Conservation (phyloP, 2,329 filamentous ascomycete species). For the Clarireedia monteithiana region DNA sequence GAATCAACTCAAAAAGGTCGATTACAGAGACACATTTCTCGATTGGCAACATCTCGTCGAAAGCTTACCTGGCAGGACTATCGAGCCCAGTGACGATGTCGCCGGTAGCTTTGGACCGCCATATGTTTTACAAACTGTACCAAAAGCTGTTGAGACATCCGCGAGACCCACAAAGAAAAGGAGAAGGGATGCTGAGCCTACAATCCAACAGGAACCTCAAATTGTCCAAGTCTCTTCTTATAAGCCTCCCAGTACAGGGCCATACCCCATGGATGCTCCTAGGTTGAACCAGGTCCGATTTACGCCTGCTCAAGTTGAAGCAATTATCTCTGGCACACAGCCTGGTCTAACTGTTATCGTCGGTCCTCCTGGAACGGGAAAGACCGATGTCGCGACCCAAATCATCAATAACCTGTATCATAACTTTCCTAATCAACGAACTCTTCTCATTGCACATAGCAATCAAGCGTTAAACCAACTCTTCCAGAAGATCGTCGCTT, state of each 20-base stretch:
- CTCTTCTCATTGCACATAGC: slow-evolving; percentile 87
- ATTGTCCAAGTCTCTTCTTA: slow-evolving; percentile 82
- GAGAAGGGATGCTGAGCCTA: slow-evolving; percentile 66
- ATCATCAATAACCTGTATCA: slow-evolving; percentile 99
- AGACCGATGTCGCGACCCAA: slow-evolving; percentile 98
- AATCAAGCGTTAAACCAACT: slow-evolving; percentile 97
- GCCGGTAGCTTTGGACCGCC: slow-evolving; percentile 75
- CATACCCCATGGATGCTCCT: slow-evolving; percentile 77
- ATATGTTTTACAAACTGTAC: slow-evolving; percentile 68
- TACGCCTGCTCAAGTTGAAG: slow-evolving; percentile 84
- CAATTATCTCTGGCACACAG: slow-evolving; percentile 88
- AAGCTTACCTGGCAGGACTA: slow-evolving; percentile 77
- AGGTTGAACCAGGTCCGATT: slow-evolving; percentile 81
- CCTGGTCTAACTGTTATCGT: slow-evolving; percentile 91
- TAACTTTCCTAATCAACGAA: slow-evolving; percentile 90
- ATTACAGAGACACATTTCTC: slow-evolving; percentile 90
- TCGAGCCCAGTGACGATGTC: slow-evolving; percentile 69
- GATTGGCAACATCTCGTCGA: slow-evolving; percentile 92
- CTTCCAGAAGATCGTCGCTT: slow-evolving; percentile 93
- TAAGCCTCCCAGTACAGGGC: slow-evolving; percentile 78
- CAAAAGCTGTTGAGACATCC: slow-evolving; percentile 43
- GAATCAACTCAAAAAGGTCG: slow-evolving; percentile 69
- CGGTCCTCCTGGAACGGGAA: slow-evolving; percentile 91
- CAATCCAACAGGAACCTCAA: slow-evolving; percentile 53
- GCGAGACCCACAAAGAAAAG: slow-evolving; percentile 70